Evolutionary conservation across 345 rosid species (phyloP).

Genomic region (Triadica sebifera): DNA sequence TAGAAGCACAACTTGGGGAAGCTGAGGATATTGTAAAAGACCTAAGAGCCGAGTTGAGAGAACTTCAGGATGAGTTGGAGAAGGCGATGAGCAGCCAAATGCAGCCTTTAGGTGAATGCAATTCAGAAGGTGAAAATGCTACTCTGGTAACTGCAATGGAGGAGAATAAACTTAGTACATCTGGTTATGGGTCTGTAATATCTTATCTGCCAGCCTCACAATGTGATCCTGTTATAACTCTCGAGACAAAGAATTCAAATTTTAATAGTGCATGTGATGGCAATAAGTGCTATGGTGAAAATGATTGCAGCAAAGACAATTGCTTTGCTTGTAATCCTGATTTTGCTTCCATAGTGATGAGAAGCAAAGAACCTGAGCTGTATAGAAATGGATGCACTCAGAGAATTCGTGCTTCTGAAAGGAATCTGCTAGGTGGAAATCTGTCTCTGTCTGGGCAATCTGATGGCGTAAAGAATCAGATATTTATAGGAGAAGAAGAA

Average conservation of each 20-base stretch:
- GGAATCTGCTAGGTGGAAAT: conserved; percentile 37
- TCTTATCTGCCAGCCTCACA: conserved; percentile 37
- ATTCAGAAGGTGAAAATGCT: too few species aligned
- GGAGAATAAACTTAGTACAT: conserved; percentile 29
- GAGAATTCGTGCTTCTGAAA: conserved; percentile 55
- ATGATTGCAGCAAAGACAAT: conserved; percentile 38
- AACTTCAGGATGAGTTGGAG: conserved; percentile 60
- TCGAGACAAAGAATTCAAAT: conserved; percentile 33
- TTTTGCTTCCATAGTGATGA: conserved; percentile 66
- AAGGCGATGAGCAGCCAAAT: conserved; percentile 29
- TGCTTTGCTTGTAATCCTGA: conserved; percentile 47
- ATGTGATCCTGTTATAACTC: conserved; percentile 23
- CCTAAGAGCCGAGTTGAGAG: conserved; percentile 69
- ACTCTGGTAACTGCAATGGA: conserved; percentile 16
- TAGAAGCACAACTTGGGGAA: conserved; percentile 87
- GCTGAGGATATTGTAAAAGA: conserved; percentile 84
- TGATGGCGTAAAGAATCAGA: conserved; percentile 27
- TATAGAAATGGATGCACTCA: conserved; percentile 52
- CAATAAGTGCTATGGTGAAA: conserved; percentile 32
- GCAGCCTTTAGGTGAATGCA: conserved; percentile 23
- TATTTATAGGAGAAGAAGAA: conserved; percentile 19
- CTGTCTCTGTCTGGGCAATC: conserved; percentile 35
- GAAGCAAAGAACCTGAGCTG: conserved; percentile 57
- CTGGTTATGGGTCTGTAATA: conserved; percentile 27
- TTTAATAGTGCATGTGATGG: conserved; percentile 27